Evolutionary conservation across 345 rosid species (phyloP).

Genomic region (Brassica nigra): DNA sequence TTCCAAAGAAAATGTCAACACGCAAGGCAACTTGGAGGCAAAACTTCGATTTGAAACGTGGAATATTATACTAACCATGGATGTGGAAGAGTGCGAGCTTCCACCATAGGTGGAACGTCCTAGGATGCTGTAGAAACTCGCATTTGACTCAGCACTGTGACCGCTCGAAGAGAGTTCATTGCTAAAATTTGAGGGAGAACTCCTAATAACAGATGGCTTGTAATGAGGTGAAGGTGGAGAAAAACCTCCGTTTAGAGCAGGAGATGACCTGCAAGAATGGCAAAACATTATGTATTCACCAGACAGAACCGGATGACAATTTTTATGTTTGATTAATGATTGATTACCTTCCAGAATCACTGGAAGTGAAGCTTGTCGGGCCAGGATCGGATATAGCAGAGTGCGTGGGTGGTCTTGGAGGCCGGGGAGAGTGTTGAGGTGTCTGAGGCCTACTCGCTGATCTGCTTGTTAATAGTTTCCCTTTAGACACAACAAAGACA

Average conservation of each 20-base stretch:
- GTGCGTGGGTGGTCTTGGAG: conserved; percentile 11
- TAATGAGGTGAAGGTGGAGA: conserved; percentile 20
- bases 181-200: conserved; percentile 39
- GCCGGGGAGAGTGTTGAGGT: background rate
- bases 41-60: conserved; percentile 2
- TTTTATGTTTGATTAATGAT: background rate
- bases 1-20: conserved; percentile 25
- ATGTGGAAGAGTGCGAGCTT: conserved; percentile 38
- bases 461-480: conserved; percentile 49
- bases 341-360: conserved; percentile 52
- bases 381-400: conserved; percentile 20
- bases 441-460: conserved; percentile 42
- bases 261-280: conserved; percentile 29
- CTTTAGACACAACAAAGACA: conserved; percentile 61
- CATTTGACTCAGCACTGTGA: conserved; percentile 31
- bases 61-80: conserved; percentile 35
- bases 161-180: conserved; percentile 39
- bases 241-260: conserved; percentile 35
- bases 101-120: conserved; percentile 37
- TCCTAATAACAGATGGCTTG: conserved; percentile 11
- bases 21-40: conserved; percentile 9
- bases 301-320: background rate
- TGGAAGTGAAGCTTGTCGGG: conserved; percentile 29
- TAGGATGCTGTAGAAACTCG: conserved; percentile 39
- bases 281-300: conserved; percentile 15